A percentile compares a stretch with the other conserved stretches of the same genome.
Evolutionary conservation across 2,329 filamentous ascomycete genomes (phyloP).

Genomic region (Colletotrichum higginsianum): DNA sequence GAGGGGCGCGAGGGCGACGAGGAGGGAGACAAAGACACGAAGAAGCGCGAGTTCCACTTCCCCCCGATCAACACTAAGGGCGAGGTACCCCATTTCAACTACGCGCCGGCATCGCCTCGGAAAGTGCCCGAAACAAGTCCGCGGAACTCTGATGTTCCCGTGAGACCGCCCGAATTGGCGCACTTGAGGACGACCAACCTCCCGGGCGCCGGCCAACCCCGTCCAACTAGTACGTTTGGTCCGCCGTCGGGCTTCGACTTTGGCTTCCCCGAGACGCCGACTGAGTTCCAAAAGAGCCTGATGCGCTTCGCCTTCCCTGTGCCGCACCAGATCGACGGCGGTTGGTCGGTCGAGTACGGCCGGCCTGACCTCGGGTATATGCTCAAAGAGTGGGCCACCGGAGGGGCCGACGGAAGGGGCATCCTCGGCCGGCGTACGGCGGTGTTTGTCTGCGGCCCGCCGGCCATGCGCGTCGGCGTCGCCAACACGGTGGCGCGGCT

Average conservation of each 20-base stretch:
- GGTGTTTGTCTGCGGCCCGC: constrained; percentile 93
- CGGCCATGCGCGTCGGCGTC: constrained; percentile 89
- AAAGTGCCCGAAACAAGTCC: constrained; percentile 46
- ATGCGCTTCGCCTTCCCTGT: constrained; percentile 91
- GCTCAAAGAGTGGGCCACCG: constrained; percentile 84
- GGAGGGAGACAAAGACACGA: constrained; percentile 54
- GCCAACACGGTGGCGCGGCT: constrained; percentile 86
- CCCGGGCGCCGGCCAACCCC: constrained; percentile 48
- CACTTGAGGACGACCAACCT: constrained; percentile 68
- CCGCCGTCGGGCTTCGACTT: constrained; percentile 79
- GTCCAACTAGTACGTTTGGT: constrained; percentile 71
- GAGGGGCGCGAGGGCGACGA: constrained; percentile 65
- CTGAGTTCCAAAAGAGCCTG: constrained; percentile 88
- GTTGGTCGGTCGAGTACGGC: constrained; percentile 94
- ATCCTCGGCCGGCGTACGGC: constrained; percentile 86
- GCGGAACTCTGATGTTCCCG: constrained; percentile 46
- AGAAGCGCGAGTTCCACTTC: constrained; percentile 69
- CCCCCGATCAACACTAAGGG: constrained; percentile 65
- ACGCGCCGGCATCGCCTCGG: constrained; percentile 62
- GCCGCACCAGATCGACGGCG: constrained; percentile 77
- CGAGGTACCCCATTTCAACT: constrained; percentile 72
- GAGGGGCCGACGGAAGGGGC: constrained; percentile 75
- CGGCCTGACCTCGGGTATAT: constrained; percentile 90
- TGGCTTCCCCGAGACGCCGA: constrained; percentile 87
- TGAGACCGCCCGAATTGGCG: constrained; percentile 68